Evolutionary conservation across 768 basidiomycete species (phyloP).

Genomic region (Amanita rubescens): DNA sequence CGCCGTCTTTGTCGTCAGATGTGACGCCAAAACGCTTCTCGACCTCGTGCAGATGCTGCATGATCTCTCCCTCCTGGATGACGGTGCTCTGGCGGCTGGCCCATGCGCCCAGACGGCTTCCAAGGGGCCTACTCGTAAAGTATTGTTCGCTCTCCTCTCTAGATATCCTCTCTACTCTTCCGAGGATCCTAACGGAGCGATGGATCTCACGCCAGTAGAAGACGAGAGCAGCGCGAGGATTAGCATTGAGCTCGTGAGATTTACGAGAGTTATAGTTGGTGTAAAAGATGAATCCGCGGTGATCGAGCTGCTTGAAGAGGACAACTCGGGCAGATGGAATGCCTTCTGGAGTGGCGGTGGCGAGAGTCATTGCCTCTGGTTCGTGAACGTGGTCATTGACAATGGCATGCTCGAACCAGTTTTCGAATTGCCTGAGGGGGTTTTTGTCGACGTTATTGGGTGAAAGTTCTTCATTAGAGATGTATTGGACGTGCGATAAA

Average conservation of each 20-base stretch:
- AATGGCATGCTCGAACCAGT: conserved; percentile 73
- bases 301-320: conserved; percentile 86
- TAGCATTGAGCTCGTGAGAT: conserved; percentile 67
- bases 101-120: conserved; percentile 87
- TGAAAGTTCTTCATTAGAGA: conserved; percentile 52
- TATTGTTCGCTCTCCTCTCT: conserved; percentile 74
- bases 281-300: conserved; percentile 89
- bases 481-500: conserved; percentile 71
- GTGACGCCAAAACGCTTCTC: conserved; percentile 48
- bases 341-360: conserved; percentile 61
- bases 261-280: conserved; percentile 97
- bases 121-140: conserved; percentile 74
- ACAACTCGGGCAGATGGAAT: conserved; percentile 87
- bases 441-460: conserved; percentile 53
- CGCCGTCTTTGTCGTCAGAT: conserved; percentile 30
- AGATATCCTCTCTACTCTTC: conserved; percentile 72
- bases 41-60: conserved; percentile 49
- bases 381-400: conserved; percentile 54
- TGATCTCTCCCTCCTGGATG: conserved; percentile 67
- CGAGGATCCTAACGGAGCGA: conserved; percentile 76
- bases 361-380: conserved; percentile 86
- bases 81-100: conserved; percentile 84
- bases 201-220: conserved; percentile 91
- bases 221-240: conserved; percentile 74
- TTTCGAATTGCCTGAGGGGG: conserved; percentile 80